Conservation (phyloP, 73 alveolate species). For the Durusdinium trenchii region DNA sequence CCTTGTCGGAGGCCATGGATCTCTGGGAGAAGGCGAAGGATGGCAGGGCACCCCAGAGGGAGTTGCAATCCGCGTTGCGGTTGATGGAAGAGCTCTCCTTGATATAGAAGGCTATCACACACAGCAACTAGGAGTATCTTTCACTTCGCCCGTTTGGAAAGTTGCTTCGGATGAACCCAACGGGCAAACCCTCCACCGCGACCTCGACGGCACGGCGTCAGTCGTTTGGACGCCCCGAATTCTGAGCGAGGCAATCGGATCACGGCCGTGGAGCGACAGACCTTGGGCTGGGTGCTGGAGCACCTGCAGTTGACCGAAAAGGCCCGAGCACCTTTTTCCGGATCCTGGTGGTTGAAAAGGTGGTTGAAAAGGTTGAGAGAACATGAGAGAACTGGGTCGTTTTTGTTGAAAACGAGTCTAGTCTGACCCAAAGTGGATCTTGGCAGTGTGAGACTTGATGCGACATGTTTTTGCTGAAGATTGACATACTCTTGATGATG, state of each 20-base stretch:
- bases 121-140: neutral
- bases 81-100: neutral
- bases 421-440: no score
- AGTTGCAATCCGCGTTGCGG: no score
- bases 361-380: no score
- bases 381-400: no score
- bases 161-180: neutral
- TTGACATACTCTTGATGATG: no score
- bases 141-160: neutral
- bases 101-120: neutral
- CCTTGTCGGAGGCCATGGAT: constrained; percentile 55
- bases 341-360: no score
- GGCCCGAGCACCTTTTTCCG: no score
- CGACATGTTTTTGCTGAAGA: no score
- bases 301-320: constrained; percentile 28
- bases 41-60: constrained; percentile 1
- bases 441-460: no score
- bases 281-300: constrained; percentile 16
- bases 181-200: neutral
- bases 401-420: no score
- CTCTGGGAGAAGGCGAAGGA: constrained; percentile 58
- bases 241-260: constrained; percentile 27
- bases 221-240: neutral
- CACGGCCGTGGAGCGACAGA: constrained; percentile 45
- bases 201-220: neutral